These are phyloP conservation scores for Neonothopanus nambi DNA, from an alignment of 1,284 basidiomycete genomes.

Conservation along the genomic window DNA sequence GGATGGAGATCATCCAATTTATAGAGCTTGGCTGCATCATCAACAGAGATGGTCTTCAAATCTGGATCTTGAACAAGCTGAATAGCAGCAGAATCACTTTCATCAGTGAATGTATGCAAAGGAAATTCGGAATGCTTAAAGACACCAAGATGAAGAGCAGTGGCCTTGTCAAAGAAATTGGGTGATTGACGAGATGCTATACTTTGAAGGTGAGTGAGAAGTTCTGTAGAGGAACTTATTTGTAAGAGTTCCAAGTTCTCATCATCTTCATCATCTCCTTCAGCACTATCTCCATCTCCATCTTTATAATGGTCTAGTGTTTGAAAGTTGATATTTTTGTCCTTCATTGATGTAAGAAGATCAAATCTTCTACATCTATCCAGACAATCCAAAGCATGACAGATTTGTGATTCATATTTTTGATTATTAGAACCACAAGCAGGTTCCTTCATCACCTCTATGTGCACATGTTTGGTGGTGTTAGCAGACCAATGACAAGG, in stretches of 20 bases:
- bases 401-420: conserved; percentile 24
- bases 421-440: conserved; percentile 19
- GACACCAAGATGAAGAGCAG: too few relatives aligned
- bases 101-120: background rate
- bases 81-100: background rate
- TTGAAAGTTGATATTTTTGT: too few relatives aligned
- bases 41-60: background rate
- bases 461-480: conserved; percentile 23
- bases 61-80: background rate
- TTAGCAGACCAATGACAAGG: conserved; percentile 21
- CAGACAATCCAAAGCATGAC: conserved; percentile 19
- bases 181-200: too few relatives aligned
- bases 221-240: too few relatives aligned
- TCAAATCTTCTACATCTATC: background rate
- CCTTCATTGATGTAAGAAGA: background rate
- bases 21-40: background rate
- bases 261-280: too few relatives aligned
- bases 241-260: too few relatives aligned
- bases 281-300: too few relatives aligned
- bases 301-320: too few relatives aligned
- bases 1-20: background rate
- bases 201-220: too few relatives aligned
- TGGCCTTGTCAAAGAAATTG: too few relatives aligned
- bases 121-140: too few relatives aligned
- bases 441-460: conserved; percentile 23